phyloP scores from a whole-genome alignment of 2,329 filamentous ascomycete genomes.

The Xylariaceae sp. region DNA sequence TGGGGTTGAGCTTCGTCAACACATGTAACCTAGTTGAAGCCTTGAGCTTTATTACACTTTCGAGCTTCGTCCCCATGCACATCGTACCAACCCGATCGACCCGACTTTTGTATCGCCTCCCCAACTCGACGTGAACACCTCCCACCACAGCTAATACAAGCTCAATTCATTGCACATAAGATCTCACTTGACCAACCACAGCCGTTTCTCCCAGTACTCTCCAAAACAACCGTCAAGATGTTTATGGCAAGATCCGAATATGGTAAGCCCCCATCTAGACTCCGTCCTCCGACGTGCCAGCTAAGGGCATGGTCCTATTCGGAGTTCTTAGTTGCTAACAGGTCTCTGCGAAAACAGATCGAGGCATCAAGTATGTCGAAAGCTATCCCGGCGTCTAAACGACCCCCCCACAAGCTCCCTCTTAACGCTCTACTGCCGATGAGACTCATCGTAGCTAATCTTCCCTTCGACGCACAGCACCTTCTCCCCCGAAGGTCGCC shows the following conservation, averaged over 20 bases:
- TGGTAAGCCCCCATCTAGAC: slow-evolving; percentile 56
- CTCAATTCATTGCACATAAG: background rate
- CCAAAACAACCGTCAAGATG: slow-evolving; percentile 61
- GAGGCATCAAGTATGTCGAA: slow-evolving; percentile 83
- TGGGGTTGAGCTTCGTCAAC: slow-evolving; percentile 32
- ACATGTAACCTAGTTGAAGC: slow-evolving; percentile 31
- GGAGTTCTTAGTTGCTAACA: too few species aligned
- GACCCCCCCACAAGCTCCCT: slow-evolving; percentile 3
- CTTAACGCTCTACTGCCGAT: slow-evolving; percentile 3
- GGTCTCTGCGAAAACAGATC: slow-evolving; percentile 61
- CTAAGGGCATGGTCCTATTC: too few species aligned
- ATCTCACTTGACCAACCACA: background rate
- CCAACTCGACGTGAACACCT: background rate
- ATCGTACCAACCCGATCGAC: slow-evolving; percentile 12
- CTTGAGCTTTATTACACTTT: slow-evolving; percentile 25
- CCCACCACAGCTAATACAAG: background rate
- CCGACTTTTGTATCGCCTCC: slow-evolving; percentile 8
- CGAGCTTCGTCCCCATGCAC: slow-evolving; percentile 16
- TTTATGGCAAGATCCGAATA: slow-evolving; percentile 99
- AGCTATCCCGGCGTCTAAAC: too few species aligned
- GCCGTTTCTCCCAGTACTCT: slow-evolving; percentile 5
- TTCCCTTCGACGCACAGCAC: slow-evolving; percentile 55
- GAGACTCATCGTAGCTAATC: slow-evolving; percentile 6
- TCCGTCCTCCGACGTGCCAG: too few species aligned
- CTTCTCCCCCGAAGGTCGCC: slow-evolving; percentile 98